Evolutionary conservation across 169 alveolate species (phyloP).

Genomic region (Cryptosporidium bovis): DNA sequence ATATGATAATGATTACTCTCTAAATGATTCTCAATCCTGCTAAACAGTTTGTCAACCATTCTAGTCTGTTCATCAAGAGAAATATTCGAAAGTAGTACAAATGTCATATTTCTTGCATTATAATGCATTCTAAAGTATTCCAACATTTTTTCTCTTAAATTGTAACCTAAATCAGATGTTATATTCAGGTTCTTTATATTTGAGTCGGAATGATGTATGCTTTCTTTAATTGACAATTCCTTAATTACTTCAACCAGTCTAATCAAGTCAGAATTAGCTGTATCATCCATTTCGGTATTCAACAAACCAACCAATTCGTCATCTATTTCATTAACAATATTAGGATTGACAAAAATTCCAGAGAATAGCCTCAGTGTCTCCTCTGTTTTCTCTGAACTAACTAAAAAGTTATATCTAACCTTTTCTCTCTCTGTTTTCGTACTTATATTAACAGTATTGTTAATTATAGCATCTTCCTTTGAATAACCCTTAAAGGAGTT

Average conservation of each 20-base stretch:
- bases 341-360: constrained; percentile 9
- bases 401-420: background rate
- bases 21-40: constrained; percentile 14
- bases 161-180: background rate
- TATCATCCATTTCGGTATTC: background rate
- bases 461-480: background rate
- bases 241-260: constrained; percentile 22
- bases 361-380: constrained; percentile 29
- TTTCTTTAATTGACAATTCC: background rate
- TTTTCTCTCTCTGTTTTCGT: constrained; percentile 7
- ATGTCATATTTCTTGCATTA: constrained; percentile 57
- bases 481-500: background rate
- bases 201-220: background rate
- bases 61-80: constrained; percentile 23
- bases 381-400: constrained; percentile 12
- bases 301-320: background rate
- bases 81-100: constrained; percentile 33
- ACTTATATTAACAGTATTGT: background rate
- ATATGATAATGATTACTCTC: background rate
- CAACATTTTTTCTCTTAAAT: background rate
- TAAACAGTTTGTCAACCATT: constrained; percentile 5
- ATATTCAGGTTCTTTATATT: background rate
- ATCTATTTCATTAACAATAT: background rate
- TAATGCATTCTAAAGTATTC: constrained; percentile 32
- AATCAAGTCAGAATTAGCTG: background rate